phyloP scores from a whole-genome alignment of 2,329 filamentous ascomycete genomes.

The Didymella pomorum region DNA sequence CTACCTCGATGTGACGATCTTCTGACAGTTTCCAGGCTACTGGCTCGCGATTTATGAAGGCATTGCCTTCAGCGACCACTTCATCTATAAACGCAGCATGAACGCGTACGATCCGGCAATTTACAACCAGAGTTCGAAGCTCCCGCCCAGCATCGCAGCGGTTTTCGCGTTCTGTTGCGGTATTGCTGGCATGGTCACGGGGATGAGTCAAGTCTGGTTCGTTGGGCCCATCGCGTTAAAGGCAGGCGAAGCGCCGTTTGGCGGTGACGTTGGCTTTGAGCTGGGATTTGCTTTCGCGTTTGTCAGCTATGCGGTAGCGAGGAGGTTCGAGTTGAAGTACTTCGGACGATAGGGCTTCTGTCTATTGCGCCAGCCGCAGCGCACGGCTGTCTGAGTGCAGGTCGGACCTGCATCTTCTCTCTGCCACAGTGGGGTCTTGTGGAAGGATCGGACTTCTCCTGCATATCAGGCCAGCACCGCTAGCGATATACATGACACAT shows the following conservation, averaged over 20 bases:
- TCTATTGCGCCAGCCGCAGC: background rate
- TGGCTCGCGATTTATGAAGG: conserved; percentile 79
- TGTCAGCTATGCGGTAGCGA: conserved; percentile 2
- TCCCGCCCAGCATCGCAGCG: conserved; percentile 72
- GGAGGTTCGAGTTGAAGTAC: conserved; percentile 7
- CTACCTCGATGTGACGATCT: background rate
- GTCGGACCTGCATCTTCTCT: background rate
- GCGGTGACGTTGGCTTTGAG: conserved; percentile 12
- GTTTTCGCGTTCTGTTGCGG: conserved; percentile 69
- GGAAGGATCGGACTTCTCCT: background rate
- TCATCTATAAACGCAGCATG: conserved; percentile 71
- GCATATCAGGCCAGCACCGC: background rate
- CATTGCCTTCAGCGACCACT: conserved; percentile 71
- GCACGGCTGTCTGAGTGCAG: background rate
- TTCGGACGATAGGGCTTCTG: conserved; percentile 2
- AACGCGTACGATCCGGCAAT: conserved; percentile 65
- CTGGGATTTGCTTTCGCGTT: conserved; percentile 13
- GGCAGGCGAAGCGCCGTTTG: conserved; percentile 55
- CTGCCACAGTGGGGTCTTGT: background rate
- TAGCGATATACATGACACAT: background rate
- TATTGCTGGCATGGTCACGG: conserved; percentile 69
- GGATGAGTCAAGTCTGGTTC: conserved; percentile 74
- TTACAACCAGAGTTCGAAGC: conserved; percentile 65
- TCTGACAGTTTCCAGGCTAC: conserved; percentile 60
- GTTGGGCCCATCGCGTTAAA: conserved; percentile 71